phyloP scores from a whole-genome alignment of 306 rosid species.

The Malus domestica region ASM211411v1 NC_041799.1:2089001-2089500 shows the following conservation, averaged over 20 bases:
- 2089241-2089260: background rate
- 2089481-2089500: background rate
- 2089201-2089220: slow-evolving; percentile 5
- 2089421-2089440: slow-evolving; percentile 23
- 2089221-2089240: background rate
- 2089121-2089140: slow-evolving; percentile 21
- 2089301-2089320: background rate
- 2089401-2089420: slow-evolving; percentile 22
- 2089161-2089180: slow-evolving; percentile 17
- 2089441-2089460: slow-evolving; percentile 19
- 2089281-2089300: too few relatives aligned
- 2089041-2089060: too few relatives aligned
- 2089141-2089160: slow-evolving; percentile 18
- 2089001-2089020: too few relatives aligned
- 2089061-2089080: background rate
- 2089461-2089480: background rate
- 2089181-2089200: slow-evolving; percentile 15
- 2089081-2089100: slow-evolving; percentile 10
- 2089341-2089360: slow-evolving; percentile 5
- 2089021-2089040: too few relatives aligned
- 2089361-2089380: slow-evolving; percentile 31
- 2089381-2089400: slow-evolving; percentile 26
- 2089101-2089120: slow-evolving; percentile 16
- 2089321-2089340: background rate
- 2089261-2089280: background rate